Evolutionary conservation across 352 stramenopile genomes (phyloP).

Genomic region (Phytopythium cucurbitacearum): DNA sequence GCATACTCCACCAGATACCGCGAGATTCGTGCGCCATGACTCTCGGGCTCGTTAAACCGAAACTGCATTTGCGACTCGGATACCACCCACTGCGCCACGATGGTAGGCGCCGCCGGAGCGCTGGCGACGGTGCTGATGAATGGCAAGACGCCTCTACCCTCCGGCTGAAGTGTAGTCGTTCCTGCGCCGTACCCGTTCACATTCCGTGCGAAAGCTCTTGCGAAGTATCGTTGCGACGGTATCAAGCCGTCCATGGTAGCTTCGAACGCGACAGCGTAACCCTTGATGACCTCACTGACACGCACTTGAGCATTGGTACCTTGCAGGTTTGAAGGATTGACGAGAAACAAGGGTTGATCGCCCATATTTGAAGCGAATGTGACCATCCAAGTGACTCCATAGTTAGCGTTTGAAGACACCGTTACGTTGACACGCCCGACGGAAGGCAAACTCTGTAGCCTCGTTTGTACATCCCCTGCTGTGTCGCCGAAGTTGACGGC

Average conservation of each 20-base stretch:
- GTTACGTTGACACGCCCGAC: conserved; percentile 65
- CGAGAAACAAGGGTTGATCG: conserved; percentile 47
- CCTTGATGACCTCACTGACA: conserved; percentile 54
- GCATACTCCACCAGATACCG: conserved; percentile 67
- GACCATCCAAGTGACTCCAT: conserved; percentile 61
- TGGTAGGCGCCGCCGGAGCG: conserved; percentile 26
- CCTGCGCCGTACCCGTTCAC: conserved; percentile 58
- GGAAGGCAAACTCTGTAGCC: conserved; percentile 60
- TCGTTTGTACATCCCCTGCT: conserved; percentile 62
- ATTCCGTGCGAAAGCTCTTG: conserved; percentile 63
- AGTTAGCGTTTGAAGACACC: conserved; percentile 27
- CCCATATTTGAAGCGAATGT: conserved; percentile 70
- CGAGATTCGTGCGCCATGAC: conserved; percentile 26
- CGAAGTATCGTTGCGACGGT: conserved; percentile 44
- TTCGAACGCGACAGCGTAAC: conserved; percentile 59
- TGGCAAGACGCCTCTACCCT: conserved; percentile 49
- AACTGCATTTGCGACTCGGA: conserved; percentile 50
- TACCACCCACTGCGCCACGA: conserved; percentile 42
- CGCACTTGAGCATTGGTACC: conserved; percentile 37
- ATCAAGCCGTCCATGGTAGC: conserved; percentile 46
- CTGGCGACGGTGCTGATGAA: conserved; percentile 32
- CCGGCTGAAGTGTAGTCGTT: conserved; percentile 53
- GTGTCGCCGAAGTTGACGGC: conserved; percentile 73
- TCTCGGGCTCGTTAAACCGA: conserved; percentile 22
- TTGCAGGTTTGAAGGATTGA: conserved; percentile 31